Evolutionary conservation across 2,329 filamentous ascomycete species (phyloP).

Genomic region (Sporothrix sp.): DNA sequence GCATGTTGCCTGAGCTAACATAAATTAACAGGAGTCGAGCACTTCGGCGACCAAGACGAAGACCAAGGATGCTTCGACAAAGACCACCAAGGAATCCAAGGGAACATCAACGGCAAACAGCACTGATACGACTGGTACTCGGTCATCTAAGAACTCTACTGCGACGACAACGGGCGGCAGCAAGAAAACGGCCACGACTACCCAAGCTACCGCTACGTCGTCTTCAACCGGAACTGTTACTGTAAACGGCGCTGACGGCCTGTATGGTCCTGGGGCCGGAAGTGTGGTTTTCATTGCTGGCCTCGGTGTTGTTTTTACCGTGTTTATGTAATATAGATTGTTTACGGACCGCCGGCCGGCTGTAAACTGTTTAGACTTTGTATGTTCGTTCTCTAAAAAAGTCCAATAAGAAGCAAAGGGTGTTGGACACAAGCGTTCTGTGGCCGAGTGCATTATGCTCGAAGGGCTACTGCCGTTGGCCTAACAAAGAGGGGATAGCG

Average conservation of each 20-base stretch:
- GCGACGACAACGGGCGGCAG: not conserved
- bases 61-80: conserved; percentile 9
- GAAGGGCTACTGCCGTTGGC: no score
- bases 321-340: conserved; percentile 10
- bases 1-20: no score
- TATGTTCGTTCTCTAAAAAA: no score
- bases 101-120: not conserved
- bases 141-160: conserved; percentile 8
- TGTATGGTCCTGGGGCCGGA: conserved; percentile 8
- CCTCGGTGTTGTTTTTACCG: conserved; percentile 10
- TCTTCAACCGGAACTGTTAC: conserved; percentile 5
- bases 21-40: not conserved
- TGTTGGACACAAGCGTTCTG: no score
- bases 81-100: not conserved
- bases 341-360: not conserved
- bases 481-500: no score
- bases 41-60: conserved; percentile 7
- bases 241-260: not conserved
- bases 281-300: conserved; percentile 12
- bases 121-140: not conserved
- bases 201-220: conserved; percentile 1
- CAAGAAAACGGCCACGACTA: conserved; percentile 4
- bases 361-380: not conserved
- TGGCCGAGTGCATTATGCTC: no score
- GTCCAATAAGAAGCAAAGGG: no score